phyloP scores from a whole-genome alignment of 2,329 filamentous ascomycete genomes.

The Lomentospora prolificans region DNA sequence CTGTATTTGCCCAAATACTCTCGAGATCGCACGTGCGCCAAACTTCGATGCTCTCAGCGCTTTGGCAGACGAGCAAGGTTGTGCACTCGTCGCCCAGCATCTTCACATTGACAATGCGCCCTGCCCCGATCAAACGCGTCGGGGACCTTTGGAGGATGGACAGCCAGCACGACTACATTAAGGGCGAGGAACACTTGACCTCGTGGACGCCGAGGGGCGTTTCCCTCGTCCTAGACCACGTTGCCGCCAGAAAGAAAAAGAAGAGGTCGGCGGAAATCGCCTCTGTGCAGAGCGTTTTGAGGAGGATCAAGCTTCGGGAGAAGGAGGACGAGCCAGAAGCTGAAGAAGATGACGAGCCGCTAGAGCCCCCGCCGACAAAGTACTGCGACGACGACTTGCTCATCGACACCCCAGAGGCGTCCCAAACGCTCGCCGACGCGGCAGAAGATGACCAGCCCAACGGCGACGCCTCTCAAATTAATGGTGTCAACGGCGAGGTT shows the following conservation, averaged over 20 bases:
- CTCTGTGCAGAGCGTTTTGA: constrained; percentile 57
- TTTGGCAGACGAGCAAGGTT: constrained; percentile 78
- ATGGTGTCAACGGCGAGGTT: constrained; percentile 15
- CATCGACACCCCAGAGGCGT: constrained; percentile 45
- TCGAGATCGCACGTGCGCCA: constrained; percentile 77
- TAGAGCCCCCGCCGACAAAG: constrained; percentile 16
- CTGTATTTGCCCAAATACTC: constrained; percentile 73
- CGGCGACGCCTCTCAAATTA: constrained; percentile 17
- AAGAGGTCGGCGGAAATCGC: constrained; percentile 72
- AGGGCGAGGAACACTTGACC: constrained; percentile 79
- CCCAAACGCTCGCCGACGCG: constrained; percentile 25
- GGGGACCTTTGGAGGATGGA: constrained; percentile 95
- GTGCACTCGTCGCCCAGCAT: constrained; percentile 80
- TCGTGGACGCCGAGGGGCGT: constrained; percentile 86
- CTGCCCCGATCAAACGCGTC: constrained; percentile 80
- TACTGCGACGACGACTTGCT: constrained; percentile 43
- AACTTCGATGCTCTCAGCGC: constrained; percentile 73
- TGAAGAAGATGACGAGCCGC: constrained; percentile 12
- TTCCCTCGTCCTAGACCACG: constrained; percentile 81
- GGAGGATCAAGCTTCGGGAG: constrained; percentile 36
- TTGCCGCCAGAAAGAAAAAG: constrained; percentile 63
- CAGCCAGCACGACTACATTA: constrained; percentile 89
- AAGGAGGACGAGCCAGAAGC: constrained; percentile 23
- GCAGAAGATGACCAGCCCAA: constrained; percentile 11
- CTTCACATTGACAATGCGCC: constrained; percentile 78